Conservation (phyloP, 2,329 filamentous ascomycete species). For the Verticillium alfalfae region DNA sequence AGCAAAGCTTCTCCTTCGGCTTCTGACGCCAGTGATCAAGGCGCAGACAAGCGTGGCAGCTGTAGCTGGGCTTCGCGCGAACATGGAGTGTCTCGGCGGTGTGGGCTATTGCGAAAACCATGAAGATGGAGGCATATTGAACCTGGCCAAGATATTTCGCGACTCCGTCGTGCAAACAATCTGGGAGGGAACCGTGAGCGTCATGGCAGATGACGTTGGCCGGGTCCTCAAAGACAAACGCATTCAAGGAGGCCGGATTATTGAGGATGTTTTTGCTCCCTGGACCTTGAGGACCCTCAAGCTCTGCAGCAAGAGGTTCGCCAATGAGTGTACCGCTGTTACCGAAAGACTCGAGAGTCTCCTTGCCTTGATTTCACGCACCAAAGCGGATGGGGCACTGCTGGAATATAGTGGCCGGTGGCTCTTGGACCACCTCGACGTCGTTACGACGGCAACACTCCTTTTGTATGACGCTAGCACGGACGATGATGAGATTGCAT, state of each 20-base stretch:
- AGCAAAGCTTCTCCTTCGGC: constrained; percentile 41
- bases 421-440: constrained; percentile 1
- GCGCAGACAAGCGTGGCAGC: constrained; percentile 47
- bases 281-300: background rate
- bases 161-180: constrained; percentile 61
- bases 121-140: constrained; percentile 52
- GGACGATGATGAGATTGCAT: background rate
- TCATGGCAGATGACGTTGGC: constrained; percentile 51
- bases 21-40: constrained; percentile 57
- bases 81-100: constrained; percentile 61
- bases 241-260: background rate
- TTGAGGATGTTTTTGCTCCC: background rate
- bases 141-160: constrained; percentile 60
- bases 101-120: constrained; percentile 62
- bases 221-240: constrained; percentile 25
- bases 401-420: constrained; percentile 1
- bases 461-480: background rate
- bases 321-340: background rate
- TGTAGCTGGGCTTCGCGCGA: constrained; percentile 45
- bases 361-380: background rate
- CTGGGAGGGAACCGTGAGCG: constrained; percentile 70
- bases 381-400: background rate
- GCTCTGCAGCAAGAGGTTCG: background rate
- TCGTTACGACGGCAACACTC: background rate
- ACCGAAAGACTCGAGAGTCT: background rate